Evolutionary conservation across 116 monocot species (phyloP), one percentile per base, ranked within the genome.

Genomic region (Dioscorea cayenensis): DNA sequence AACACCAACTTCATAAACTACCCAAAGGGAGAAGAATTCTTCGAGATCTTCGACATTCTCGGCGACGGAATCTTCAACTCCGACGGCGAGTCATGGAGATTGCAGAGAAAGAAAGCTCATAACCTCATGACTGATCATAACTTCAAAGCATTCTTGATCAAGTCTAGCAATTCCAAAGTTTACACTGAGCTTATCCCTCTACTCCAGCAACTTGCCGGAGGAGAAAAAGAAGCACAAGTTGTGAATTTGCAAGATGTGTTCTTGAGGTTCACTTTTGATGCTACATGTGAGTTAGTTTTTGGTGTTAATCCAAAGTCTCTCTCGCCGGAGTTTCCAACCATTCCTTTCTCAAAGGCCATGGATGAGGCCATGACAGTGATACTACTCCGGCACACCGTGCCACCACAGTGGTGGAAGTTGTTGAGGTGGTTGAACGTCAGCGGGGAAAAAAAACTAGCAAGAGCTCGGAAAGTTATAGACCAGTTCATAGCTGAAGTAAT

Each of bases 11-110:
- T 82, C 77, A 7, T 37, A 22, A 80, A 79, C 19, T 90, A 84
- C 73, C 79, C 81, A 1, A 84, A 90, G 70, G 90, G 87, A 35
- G 52, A 36, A 1, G 78, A 84, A 2, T 86, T 84, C 75, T 12
- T 19, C 16, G 82, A 87, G 69, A 81, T 82, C 63, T 86, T 86
- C 72, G 81, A 82, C 25, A 21, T 75, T 13, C 68, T 90, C 38
- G 90, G 90, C 14, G 72, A 62, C 17, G 73, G 83, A 16, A 78
- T 85, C 72, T 78, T 81, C 76, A 72, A 58, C 49, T 73, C 72
- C 55, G 85, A 89, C 58, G 68, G 21, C 28, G 86, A 84, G 14
- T 73, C 73, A 0, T 90, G 90, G 90, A 50, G 19, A 61, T 4
- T 7, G 14, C 86, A 90, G 74, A 36, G 90, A n/a, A 64, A 51